Base-by-base conservation (phyloP, 495 filamentous ascomycete species). In the Neurospora sp. region DNA sequence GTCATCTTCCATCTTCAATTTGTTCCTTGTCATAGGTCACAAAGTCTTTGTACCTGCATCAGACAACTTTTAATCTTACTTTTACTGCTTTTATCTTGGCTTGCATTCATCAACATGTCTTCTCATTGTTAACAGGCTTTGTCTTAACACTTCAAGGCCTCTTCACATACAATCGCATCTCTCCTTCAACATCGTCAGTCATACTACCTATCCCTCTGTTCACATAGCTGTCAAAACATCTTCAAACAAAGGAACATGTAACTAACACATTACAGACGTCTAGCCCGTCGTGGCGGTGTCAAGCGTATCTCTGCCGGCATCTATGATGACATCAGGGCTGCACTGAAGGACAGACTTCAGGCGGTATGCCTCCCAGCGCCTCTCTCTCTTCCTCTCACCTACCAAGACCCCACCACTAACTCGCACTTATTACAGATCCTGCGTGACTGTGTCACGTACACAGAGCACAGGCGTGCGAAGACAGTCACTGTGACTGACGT, bases 201-300 rank as follows among this genome's bases (percentile, higher is more conserved):
- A 14, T 27, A 48, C n/a, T 48, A 22, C 44, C 18, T 11, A 48
- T 48, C n/a, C 44, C 22, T 3, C 20, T 22, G 22, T 35, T 61
- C 11, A 61, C 2, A 14, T 9, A 31, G 22, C 27, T 1, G 53
- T 16, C 53, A 16, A 16, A 31, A 18, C 6, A 16, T 35, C 5
- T 61, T 35, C 12, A 16, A 14, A 31, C 0, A 16, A 11, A 11
- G 8, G 46, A 53, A 14, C 12, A 8, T 35, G n/a, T 16, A 18
- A 70, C 78, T 74, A 37, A 72, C 74, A 40, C 16, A 16, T 27
- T 37, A 44, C 70, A 94, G 92, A 68, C 92, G 93, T 70, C 83
- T 96, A 5, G 93, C 93, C 5, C 88, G 93, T 2, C 88, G 93
- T 20, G 93, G 93, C 5, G 93, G 93, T 0, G 88, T 96, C 6